Percentiles rank a stretch among this genome's conserved stretches.
Evolutionary conservation across 2,329 filamentous ascomycete species (phyloP).

Genomic region (Trichoderma semiorbis): DNA sequence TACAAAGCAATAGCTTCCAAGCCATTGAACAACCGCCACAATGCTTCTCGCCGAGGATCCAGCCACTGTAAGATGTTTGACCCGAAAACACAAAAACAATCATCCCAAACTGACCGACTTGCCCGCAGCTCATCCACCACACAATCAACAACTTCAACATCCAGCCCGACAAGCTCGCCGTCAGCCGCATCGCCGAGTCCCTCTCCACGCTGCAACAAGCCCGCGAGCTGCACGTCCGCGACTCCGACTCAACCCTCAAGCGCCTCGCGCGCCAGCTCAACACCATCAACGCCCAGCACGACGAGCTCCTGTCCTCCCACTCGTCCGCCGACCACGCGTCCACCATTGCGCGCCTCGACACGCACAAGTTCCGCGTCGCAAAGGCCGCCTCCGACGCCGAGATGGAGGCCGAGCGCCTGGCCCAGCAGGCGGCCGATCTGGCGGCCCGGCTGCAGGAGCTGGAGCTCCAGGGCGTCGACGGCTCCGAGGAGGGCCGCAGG

Average conservation of each 20-base stretch:
- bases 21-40: constrained; percentile 35
- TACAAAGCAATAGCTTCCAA: background rate
- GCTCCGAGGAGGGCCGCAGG: constrained; percentile 35
- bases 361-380: constrained; percentile 90
- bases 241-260: constrained; percentile 64
- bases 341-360: constrained; percentile 83
- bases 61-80: constrained; percentile 62
- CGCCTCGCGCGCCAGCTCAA: constrained; percentile 73
- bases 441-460: constrained; percentile 74
- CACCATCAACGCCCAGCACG: constrained; percentile 71
- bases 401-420: constrained; percentile 90
- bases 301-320: constrained; percentile 70
- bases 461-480: constrained; percentile 83
- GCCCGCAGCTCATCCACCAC: constrained; percentile 76
- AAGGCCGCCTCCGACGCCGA: constrained; percentile 86
- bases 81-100: background rate
- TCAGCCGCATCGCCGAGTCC: constrained; percentile 80
- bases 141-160: constrained; percentile 96
- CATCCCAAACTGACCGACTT: background rate
- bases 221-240: constrained; percentile 71
- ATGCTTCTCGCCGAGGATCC: constrained; percentile 97
- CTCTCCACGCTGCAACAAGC: constrained; percentile 79
- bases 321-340: constrained; percentile 76
- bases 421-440: constrained; percentile 72
- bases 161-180: constrained; percentile 76